Percentiles rank a stretch among this genome's conserved stretches.
Evolutionary conservation across 257 asterid genomes (phyloP).

Genomic region (Solanum tarapatanum): DNA sequence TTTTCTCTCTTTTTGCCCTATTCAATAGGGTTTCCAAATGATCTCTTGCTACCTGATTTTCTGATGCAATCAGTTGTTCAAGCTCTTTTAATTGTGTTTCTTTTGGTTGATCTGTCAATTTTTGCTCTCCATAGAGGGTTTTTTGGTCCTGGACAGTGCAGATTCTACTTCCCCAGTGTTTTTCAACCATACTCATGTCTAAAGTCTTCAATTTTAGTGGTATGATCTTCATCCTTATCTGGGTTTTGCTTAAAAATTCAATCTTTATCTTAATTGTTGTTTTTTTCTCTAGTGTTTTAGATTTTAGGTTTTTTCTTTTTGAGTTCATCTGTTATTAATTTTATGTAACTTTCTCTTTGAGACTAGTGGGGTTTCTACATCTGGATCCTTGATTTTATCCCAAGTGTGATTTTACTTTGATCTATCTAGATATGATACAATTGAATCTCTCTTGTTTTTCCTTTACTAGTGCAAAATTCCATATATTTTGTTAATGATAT

Average conservation of each 20-base stretch:
- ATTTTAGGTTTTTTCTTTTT: not conserved
- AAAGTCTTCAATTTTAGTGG: conserved; percentile 69
- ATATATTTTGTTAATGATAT: not conserved
- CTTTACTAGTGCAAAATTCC: not conserved
- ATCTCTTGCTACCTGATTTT: conserved; percentile 14
- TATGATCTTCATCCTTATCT: conserved; percentile 22
- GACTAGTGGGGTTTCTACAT: not conserved
- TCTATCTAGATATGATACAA: not conserved
- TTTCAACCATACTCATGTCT: conserved; percentile 46
- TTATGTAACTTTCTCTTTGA: not conserved
- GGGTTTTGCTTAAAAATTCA: not conserved
- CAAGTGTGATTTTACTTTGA: not conserved
- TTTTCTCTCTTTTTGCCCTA: conserved; percentile 57
- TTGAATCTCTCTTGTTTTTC: not conserved
- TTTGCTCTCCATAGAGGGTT: conserved; percentile 58
- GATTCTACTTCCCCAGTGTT: conserved; percentile 21
- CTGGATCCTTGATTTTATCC: not conserved
- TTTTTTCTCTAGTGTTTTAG: not conserved
- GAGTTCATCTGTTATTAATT: not conserved
- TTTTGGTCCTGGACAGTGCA: conserved; percentile 23
- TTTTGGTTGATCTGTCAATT: conserved; percentile 25
- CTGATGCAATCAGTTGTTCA: conserved; percentile 49
- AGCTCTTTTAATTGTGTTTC: conserved; percentile 20
- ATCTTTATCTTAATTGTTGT: not conserved
- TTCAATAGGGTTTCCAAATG: conserved; percentile 46